Evolutionary conservation across 768 basidiomycete genomes (phyloP), one percentile per base, ranked within the genome.

Genomic region (Holtermannia corniformis): DNA sequence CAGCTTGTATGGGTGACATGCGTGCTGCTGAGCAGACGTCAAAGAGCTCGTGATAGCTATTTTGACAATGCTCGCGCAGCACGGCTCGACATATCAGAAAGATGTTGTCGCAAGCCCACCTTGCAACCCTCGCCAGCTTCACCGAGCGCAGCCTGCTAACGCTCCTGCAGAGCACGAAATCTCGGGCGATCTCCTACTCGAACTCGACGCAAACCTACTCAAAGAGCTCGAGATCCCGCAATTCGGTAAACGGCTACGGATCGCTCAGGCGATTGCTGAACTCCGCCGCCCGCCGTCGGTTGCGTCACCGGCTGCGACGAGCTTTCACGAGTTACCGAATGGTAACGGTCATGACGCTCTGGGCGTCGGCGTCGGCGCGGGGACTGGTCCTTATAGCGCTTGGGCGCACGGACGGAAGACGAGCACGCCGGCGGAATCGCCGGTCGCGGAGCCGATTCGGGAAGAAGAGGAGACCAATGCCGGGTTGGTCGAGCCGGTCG

Each of bases 211-310:
- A 50, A 85, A 84, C 64, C 78, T 95, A 14, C 83, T 99, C 62
- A 97, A 97, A 75, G 92, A 97, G 75, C 84, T 99, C 49, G 95
- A 91, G 21, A 89, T 99, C 59, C 76, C 79, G 64, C 90, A 90
- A 3, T 95, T 93, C 61, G 95, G 95, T 12, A 95, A 95, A 69
- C 87, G 95, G 16, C 79, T 88, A 71, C 83, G 88, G 51, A 91
- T 99, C 51, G 84, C 86, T 22, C 91, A 93, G 59, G 89, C 89
- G 22, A 95, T 99, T 61, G 75, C 80, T 3, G 92, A 99, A 52
- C 80, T 99, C 4, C 82, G 84, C 22, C 80, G 82, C 2, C 81
- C 83, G 0, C 81, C 82, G 0, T 74, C 85, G 44, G n/a, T n/a
- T n/a, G n/a, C n/a, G n/a, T n/a, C n/a, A n/a, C n/a, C n/a, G n/a